Evolutionary conservation across 306 rosid species (phyloP).

Genomic region (Cucumis hystrix): DNA sequence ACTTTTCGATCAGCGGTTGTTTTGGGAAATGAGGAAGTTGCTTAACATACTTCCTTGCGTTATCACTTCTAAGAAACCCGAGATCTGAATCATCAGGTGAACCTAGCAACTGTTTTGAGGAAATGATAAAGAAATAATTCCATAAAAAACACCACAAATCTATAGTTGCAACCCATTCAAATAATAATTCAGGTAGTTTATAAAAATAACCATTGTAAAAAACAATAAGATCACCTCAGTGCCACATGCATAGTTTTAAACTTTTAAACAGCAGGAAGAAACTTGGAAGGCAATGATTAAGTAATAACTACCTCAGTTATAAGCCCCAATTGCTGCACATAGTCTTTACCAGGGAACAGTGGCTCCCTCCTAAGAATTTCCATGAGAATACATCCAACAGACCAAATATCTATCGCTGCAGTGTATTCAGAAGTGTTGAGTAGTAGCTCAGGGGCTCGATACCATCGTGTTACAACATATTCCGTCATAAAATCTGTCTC

Average conservation of each 20-base stretch:
- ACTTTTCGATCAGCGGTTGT: conserved; percentile 44
- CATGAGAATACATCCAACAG: conserved; percentile 65
- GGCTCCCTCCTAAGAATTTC: conserved; percentile 56
- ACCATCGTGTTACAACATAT: conserved; percentile 67
- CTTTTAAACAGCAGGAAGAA: not conserved
- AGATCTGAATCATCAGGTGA: conserved; percentile 85
- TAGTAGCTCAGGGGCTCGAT: conserved; percentile 59
- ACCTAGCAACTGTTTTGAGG: conserved; percentile 53
- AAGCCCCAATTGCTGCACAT: conserved; percentile 52
- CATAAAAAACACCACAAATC: not conserved
- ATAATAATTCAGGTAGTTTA: not conserved
- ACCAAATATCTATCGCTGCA: conserved; percentile 64
- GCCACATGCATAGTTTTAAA: not conserved
- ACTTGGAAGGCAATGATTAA: not conserved
- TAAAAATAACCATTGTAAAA: not conserved
- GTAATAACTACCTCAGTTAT: conserved; percentile 51
- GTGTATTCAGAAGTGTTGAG: conserved; percentile 63
- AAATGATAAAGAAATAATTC: not conserved
- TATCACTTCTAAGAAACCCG: conserved; percentile 86
- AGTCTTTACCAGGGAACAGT: conserved; percentile 58
- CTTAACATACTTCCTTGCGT: conserved; percentile 84
- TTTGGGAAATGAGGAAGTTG: conserved; percentile 71
- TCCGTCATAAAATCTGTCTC: conserved; percentile 73
- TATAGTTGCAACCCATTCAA: not conserved
- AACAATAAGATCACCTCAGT: not conserved